A percentile compares a stretch with the other conserved stretches of the same genome.
Conservation (phyloP, 129 eudicot genomes). For the Flaveria linearis region DNA sequence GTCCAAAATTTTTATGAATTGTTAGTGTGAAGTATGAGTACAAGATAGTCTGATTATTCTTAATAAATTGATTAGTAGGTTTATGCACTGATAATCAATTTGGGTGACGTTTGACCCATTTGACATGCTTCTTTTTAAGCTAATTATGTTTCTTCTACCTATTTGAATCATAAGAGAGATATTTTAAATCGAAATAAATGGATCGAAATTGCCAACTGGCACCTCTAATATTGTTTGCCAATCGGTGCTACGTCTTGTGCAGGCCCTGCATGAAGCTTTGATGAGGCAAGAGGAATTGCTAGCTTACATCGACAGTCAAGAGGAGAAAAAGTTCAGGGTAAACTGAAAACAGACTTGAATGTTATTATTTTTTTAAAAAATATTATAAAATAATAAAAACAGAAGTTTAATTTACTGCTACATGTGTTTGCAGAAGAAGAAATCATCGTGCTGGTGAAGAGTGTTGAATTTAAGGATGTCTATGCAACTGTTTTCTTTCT, state of each 20-base stretch:
- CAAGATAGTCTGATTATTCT: no score
- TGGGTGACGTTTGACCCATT: neutral
- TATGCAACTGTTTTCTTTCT: constrained; percentile 15
- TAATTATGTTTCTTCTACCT: neutral
- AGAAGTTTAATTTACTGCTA: neutral
- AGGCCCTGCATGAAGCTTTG: constrained; percentile 93
- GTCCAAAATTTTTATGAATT: no score
- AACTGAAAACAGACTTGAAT: constrained; percentile 27
- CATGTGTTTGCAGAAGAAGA: constrained; percentile 70
- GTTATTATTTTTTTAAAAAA: neutral
- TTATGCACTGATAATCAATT: neutral
- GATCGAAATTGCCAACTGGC: no score
- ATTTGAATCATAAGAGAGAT: neutral
- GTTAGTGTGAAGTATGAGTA: no score
- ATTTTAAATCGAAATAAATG: neutral
- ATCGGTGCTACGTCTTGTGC: constrained; percentile 7
- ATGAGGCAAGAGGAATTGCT: constrained; percentile 97
- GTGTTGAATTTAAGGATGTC: constrained; percentile 5
- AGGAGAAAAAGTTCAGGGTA: constrained; percentile 71
- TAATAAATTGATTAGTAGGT: no score
- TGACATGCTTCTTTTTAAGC: neutral
- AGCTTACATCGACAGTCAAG: constrained; percentile 85
- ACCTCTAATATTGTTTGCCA: no score
- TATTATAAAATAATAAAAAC: neutral
- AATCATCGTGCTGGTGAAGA: constrained; percentile 62